A percentile compares a stretch with the other conserved stretches of the same genome.
phyloP scores from a whole-genome alignment of 371 early-diverging fungal species.

The Apophysomyces sp. region DNA sequence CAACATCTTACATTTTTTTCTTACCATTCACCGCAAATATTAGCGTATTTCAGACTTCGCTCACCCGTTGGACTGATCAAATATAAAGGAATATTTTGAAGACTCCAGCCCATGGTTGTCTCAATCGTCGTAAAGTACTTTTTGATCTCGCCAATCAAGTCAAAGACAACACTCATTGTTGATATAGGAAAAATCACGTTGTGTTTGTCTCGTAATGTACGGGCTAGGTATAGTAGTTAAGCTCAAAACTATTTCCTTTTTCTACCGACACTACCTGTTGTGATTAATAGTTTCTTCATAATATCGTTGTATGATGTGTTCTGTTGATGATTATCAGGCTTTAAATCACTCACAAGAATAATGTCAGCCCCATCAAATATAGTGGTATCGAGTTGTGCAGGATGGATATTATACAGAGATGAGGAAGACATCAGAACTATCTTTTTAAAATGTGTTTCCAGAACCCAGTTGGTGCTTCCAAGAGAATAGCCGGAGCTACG shows the following conservation, averaged over 20 bases:
- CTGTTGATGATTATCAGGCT: constrained; percentile 11
- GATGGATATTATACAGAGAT: constrained; percentile 59
- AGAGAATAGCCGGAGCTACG: constrained; percentile 69
- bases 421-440: constrained; percentile 72
- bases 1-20: constrained; percentile 37
- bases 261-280: constrained; percentile 25
- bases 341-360: constrained; percentile 48
- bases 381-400: constrained; percentile 64
- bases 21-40: constrained; percentile 88
- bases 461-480: constrained; percentile 74
- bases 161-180: constrained; percentile 74
- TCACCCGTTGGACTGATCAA: constrained; percentile 78
- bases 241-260: not conserved
- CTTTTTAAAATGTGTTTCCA: constrained; percentile 61
- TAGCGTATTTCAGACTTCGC: constrained; percentile 76
- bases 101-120: constrained; percentile 33
- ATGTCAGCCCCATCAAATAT: constrained; percentile 60
- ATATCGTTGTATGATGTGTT: constrained; percentile 4
- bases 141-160: constrained; percentile 65
- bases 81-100: constrained; percentile 60
- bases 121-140: constrained; percentile 54
- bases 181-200: constrained; percentile 72
- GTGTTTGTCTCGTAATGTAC: constrained; percentile 60
- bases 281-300: constrained; percentile 20
- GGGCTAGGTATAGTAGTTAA: constrained; percentile 24